phyloP scores from a whole-genome alignment of 805 yeast species.

The Candida peoriensis region DNA sequence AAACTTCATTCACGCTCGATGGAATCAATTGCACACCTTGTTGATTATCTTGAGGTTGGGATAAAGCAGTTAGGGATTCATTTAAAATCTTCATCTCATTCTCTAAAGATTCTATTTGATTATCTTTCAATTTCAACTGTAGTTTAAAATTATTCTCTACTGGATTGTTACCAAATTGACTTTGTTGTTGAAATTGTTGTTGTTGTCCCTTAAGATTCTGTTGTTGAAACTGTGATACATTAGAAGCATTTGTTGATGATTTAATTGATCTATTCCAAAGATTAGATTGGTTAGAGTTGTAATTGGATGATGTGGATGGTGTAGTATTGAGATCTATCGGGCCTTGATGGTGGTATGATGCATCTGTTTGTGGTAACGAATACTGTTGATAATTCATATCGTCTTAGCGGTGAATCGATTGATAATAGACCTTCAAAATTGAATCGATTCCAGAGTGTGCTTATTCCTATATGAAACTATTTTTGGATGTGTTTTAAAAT shows the following conservation, averaged over 20 bases:
- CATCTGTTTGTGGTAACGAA: no score
- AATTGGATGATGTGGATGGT: background rate
- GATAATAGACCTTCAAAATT: no score
- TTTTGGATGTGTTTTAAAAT: no score
- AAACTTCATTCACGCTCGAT: conserved; percentile 38
- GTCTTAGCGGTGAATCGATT: no score
- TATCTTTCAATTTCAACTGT: conserved; percentile 52
- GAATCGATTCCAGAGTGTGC: no score
- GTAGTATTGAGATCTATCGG: background rate
- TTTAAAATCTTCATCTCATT: conserved; percentile 37
- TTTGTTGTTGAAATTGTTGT: conserved; percentile 3
- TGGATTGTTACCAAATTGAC: conserved; percentile 1
- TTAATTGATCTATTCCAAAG: conserved; percentile 3
- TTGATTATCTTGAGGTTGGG: conserved; percentile 2
- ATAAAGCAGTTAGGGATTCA: conserved; percentile 14
- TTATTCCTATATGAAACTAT: no score
- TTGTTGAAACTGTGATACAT: background rate
- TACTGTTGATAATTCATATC: no score
- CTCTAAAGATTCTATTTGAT: conserved; percentile 41
- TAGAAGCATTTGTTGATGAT: background rate
- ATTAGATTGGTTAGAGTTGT: no score
- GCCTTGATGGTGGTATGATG: background rate
- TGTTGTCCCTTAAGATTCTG: background rate
- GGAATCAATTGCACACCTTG: conserved; percentile 38
- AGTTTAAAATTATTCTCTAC: conserved; percentile 38